Conservation (phyloP, 495 filamentous ascomycete genomes). For the Lophiotrema nucula region DNA sequence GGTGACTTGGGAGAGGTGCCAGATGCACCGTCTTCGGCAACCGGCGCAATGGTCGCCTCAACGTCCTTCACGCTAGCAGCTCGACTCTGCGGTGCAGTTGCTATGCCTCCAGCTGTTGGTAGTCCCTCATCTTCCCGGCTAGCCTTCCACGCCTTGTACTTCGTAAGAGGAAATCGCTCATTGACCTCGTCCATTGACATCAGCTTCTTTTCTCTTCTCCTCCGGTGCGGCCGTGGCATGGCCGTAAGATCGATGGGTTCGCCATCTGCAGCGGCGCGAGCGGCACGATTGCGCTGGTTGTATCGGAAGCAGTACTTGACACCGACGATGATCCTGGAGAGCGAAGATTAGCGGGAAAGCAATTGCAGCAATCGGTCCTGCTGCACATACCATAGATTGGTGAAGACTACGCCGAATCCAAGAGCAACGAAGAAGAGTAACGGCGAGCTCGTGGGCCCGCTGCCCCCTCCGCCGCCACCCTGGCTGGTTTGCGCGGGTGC, state of each 20-base stretch:
- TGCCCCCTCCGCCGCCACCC: constrained; percentile 2
- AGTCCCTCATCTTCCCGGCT: constrained; percentile 79
- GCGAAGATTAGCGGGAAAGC: constrained; percentile 8
- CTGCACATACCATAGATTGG: constrained; percentile 82
- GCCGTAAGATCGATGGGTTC: constrained; percentile 81
- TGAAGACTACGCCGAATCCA: constrained; percentile 98
- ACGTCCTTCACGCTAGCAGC: constrained; percentile 64
- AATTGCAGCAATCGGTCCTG: background rate
- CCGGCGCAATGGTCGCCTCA: constrained; percentile 52
- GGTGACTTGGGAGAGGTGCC: constrained; percentile 8
- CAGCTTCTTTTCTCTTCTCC: constrained; percentile 90
- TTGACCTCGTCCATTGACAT: constrained; percentile 99
- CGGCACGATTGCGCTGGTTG: constrained; percentile 84
- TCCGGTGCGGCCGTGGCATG: constrained; percentile 74
- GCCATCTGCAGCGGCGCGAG: constrained; percentile 72
- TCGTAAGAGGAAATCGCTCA: constrained; percentile 88
- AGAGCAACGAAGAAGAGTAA: constrained; percentile 95
- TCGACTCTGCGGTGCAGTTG: constrained; percentile 64
- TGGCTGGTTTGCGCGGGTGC: constrained; percentile 6
- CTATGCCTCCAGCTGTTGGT: constrained; percentile 80
- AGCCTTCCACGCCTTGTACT: constrained; percentile 94
- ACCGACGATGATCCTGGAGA: constrained; percentile 91
- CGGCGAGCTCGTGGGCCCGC: constrained; percentile 76
- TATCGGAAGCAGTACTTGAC: constrained; percentile 99
- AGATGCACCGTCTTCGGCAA: constrained; percentile 40